Evolutionary conservation across 805 yeast species (phyloP), one percentile per base, ranked within the genome.

Genomic region (Barnettozyma botsteinii): DNA sequence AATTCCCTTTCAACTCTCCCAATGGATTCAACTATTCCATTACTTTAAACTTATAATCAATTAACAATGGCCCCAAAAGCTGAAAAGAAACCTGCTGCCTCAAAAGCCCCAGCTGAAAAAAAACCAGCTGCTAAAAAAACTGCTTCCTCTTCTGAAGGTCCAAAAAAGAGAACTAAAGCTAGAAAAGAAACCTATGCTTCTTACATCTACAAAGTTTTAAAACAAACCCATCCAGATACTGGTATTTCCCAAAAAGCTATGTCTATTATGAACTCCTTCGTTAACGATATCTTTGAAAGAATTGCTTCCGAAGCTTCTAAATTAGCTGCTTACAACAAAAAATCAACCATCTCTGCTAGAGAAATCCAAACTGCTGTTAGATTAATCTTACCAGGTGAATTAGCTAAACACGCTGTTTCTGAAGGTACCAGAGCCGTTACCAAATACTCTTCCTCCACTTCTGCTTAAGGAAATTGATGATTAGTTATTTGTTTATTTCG

Each of bases 351-450:
- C 64, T 87, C 97, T 55, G 94, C 97, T 49, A 88, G 97, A 77
- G 97, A 89, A 77, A 91, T 91, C 64, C 97, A 89, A 78, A 91
- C 97, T 58, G 97, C 98, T 59, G 97, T 89, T 56, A 87, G 97
- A 80, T 82, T 89, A 64, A 89, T 89, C 71, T 82, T 91, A 61
- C 98, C 98, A 59, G 97, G 97, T 81, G 97, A 91, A 77, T 79
- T 89, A 67, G 96, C 97, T 56, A 88, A 88, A 79, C 97, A 91
- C 74, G 96, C 97, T 63, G 95, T 88, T 60, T 85, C 96, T 62
- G 98, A 91, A 75, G 97, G 97, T 79, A 88, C 96, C 60, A 86
- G 96, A 81, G 95, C 97, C 68, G 96, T 88, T 62, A 86, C 96
- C 71, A 88, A 88, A 77, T 88, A 86, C 80, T 84, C 96, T 62